These are phyloP conservation scores for Capsicum baccatum DNA, from an alignment of 257 asterid species.

Conservation along the genomic window DNA sequence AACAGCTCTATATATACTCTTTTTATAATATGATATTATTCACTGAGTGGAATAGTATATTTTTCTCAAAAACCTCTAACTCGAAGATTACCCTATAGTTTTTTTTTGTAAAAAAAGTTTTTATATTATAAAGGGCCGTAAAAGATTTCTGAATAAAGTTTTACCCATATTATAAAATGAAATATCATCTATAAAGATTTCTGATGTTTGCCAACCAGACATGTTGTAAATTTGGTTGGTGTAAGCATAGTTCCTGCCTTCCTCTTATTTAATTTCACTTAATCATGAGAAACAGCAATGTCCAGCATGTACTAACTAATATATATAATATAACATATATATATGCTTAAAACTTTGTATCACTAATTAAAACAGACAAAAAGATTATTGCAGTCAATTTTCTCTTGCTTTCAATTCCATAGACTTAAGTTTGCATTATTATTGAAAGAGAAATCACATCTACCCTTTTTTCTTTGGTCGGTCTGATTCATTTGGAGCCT, in stretches of 20 bases:
- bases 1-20: neutral
- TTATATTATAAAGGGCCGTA: neutral
- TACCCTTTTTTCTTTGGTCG: neutral
- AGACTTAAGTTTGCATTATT: neutral
- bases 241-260: neutral
- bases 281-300: neutral
- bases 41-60: neutral
- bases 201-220: slow-evolving; percentile 20
- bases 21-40: neutral
- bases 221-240: slow-evolving; percentile 12
- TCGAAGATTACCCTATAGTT: neutral
- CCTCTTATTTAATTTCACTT: neutral
- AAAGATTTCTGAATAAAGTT: neutral
- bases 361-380: neutral
- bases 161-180: neutral
- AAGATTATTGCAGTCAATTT: neutral
- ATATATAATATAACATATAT: neutral
- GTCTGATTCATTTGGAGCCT: neutral
- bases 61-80: neutral
- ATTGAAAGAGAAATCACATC: slow-evolving; percentile 18
- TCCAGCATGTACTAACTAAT: neutral
- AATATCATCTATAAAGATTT: neutral
- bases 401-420: neutral
- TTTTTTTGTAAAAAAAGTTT: no score
- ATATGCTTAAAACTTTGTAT: neutral